Base-by-base conservation (phyloP, 768 basidiomycete species). In the Mycena albidolilacea region DNA sequence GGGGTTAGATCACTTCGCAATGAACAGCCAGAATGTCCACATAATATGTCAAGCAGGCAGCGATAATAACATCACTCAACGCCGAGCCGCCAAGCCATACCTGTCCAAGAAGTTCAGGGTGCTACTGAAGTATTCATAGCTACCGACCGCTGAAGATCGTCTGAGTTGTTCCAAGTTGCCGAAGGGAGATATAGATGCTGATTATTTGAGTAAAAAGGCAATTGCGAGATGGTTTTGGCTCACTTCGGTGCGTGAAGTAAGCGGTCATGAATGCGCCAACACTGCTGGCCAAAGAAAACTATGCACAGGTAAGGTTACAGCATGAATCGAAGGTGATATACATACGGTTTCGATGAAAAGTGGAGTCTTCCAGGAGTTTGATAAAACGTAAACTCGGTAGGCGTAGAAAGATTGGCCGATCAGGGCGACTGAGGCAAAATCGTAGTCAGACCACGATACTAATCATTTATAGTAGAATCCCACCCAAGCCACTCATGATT, bases 1-100 rank as follows among this genome's bases (percentile, higher is more conserved):
- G 38, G 39, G 17, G n/a, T 60, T 7, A 60, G 64, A 19, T n/a
- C 4, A 8, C 8, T 19, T 43, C 12, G 61, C 17, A 71, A n/a
- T 41, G n/a, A 39, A 21, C 23, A 54, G 41, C 43, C 62, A 23
- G 30, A 57, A 35, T 7, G 35, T 76, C 62, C 44, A 82, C 80
- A 69, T 77, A 74, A 61, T 79, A 80, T 39, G 76, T 77, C 80
- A 81, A 80, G 7, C 75, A 44, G 7, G 76, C 37, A 0, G 79
- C 79, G 30, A 82, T 82, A 4, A 75, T 69, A 15, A 82, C 74
- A 60, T 82, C 81, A 41, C 79, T 80, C 41, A 77, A 46, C 19
- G 80, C 81, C 39, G 71, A 75, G 44, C 74, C 76, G 5, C 52
- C 64, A n/a, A 69, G 71, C 71, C 71, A 72, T 7, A 77, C 61